phyloP scores from a whole-genome alignment of 1,284 basidiomycete species.

The Ganoderma resinaceum region DNA sequence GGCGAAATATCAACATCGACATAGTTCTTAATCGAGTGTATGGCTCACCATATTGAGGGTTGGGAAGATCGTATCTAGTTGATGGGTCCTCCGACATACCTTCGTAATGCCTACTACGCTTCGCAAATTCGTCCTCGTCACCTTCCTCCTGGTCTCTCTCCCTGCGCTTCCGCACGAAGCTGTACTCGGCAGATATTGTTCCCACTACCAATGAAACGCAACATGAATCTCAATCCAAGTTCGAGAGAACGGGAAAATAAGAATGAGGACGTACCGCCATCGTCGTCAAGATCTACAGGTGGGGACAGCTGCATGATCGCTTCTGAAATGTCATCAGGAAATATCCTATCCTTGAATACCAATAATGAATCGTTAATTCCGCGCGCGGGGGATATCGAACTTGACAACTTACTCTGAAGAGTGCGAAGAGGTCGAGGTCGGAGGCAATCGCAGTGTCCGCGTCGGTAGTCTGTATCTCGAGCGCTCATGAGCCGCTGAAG shows the following conservation, averaged over 20 bases:
- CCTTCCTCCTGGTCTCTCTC: neutral
- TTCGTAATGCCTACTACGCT: neutral
- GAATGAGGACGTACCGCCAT: neutral
- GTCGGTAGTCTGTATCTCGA: neutral
- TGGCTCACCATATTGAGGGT: neutral
- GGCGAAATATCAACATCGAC: neutral
- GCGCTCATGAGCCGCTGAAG: neutral
- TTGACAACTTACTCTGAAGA: slow-evolving; percentile 16
- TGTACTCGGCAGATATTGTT: no score
- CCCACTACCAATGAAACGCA: no score
- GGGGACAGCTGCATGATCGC: slow-evolving; percentile 2
- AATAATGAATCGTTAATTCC: neutral
- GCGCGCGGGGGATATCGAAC: neutral
- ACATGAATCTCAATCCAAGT: neutral
- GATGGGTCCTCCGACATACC: neutral
- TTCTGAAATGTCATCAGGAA: slow-evolving; percentile 6
- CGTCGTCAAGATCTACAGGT: slow-evolving; percentile 9
- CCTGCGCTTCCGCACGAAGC: neutral
- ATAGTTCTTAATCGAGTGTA: neutral
- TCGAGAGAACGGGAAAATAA: neutral
- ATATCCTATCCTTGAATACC: neutral
- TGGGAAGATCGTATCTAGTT: neutral
- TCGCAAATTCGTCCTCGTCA: neutral
- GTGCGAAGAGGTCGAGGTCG: slow-evolving; percentile 5
- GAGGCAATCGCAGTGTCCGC: neutral